Evolutionary conservation across 225 moss, liverwort and hornwort species (phyloP), one percentile per base, ranked within the genome.

Genomic region (Pseudisothecium myosuroides): DNA sequence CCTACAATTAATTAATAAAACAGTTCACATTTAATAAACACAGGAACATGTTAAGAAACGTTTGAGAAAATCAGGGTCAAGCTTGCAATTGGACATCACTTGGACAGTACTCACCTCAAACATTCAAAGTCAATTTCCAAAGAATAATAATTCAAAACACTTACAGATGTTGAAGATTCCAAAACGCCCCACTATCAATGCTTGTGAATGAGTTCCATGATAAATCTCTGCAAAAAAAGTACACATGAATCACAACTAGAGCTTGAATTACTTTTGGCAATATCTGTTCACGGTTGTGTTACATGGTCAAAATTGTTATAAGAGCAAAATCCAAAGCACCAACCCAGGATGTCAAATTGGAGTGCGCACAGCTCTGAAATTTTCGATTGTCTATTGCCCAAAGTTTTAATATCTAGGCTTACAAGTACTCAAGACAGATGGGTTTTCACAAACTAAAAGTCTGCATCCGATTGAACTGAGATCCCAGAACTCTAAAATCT

Each of bases 81-180:
- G 34, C 8, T 76, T 2, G 23, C 71, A 43, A 27, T 16, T 43
- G 27, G 43, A 72, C 9, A 9, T 3, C n/a, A n/a, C n/a, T n/a
- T 43, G 15, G 27, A 27, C 14, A 72, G 5, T 16, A 9, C 9
- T 27, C 5, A 15, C 9, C 45, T 45, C 45, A 45, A 45, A 18
- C 32, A 12, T 34, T 54, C 19, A 7, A 76, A 41, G 16, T 27
- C 14, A 37, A 43, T 34, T 55, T 52, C 6, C 14, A 49, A 28
- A 75, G 22, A 37, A 37, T 14, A 20, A 23, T 8, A 8, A 43
- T 50, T 54, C 2, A 34, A 8, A 13, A 36, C 21, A 77, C 77
- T 77, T 77, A 54, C 52, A 77, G 0, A 54, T 14, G 0, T 34
- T 34, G 32, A 52, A 34, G 76, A 47, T 0, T 0, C 0, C 0